A percentile compares a stretch with the other conserved stretches of the same genome.
phyloP scores from a whole-genome alignment of 306 rosid genomes.

The Ceratonia siliqua region DNA sequence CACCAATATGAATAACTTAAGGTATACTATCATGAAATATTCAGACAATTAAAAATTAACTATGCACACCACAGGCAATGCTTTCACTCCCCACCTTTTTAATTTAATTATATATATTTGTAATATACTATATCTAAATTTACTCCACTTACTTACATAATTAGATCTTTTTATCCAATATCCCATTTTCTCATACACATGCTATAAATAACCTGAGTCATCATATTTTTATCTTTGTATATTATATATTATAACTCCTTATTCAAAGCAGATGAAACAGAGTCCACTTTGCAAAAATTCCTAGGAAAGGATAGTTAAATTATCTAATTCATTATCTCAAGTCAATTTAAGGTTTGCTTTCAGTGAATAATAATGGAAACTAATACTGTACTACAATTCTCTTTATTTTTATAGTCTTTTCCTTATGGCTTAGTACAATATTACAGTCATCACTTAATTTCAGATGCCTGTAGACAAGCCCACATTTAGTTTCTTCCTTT shows the following conservation, averaged over 20 bases:
- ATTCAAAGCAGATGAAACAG: too few species aligned
- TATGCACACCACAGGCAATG: too few species aligned
- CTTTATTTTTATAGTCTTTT: neutral
- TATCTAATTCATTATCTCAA: neutral
- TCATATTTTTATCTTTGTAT: neutral
- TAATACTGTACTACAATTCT: neutral
- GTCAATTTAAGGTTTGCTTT: neutral
- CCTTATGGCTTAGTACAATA: neutral
- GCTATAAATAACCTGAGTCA: neutral
- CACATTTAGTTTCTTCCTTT: too few species aligned
- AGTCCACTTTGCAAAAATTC: neutral
- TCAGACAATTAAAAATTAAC: too few species aligned
- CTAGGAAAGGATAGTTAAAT: neutral
- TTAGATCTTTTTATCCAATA: neutral
- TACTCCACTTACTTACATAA: neutral
- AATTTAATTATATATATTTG: neutral
- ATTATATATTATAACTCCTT: neutral
- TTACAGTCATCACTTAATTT: slow-evolving; percentile 3
- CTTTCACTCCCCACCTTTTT: too few species aligned
- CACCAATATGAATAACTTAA: too few species aligned
- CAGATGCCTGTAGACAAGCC: neutral
- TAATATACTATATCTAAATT: neutral
- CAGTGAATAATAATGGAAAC: neutral
- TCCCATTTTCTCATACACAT: too few species aligned
- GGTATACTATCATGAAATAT: too few species aligned